Evolutionary conservation across 148 eudicot genomes (phyloP).

Genomic region (Cornus suecica): DNA sequence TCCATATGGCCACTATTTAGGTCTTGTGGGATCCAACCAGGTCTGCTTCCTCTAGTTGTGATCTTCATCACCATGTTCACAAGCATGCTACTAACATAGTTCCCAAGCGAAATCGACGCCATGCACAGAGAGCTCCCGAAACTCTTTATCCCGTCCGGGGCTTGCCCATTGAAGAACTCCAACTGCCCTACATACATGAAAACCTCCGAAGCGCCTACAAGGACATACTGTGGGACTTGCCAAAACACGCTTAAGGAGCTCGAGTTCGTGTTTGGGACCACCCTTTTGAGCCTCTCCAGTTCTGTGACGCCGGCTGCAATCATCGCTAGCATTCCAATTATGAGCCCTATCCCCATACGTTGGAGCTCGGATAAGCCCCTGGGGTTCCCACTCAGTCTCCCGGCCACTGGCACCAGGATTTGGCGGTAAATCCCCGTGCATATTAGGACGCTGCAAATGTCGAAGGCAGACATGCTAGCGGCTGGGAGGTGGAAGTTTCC

Average conservation of each 20-base stretch:
- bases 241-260: slow-evolving; percentile 66
- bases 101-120: slow-evolving; percentile 90
- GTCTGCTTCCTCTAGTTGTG: slow-evolving; percentile 35
- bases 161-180: slow-evolving; percentile 85
- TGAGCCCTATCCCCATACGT: slow-evolving; percentile 80
- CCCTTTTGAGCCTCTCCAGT: slow-evolving; percentile 42
- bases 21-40: slow-evolving; percentile 80
- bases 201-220: slow-evolving; percentile 86
- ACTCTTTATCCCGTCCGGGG: slow-evolving; percentile 92
- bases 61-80: slow-evolving; percentile 67
- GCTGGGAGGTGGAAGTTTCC: slow-evolving; percentile 66
- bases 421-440: slow-evolving; percentile 63
- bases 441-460: slow-evolving; percentile 69
- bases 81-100: slow-evolving; percentile 63
- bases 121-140: slow-evolving; percentile 89
- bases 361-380: slow-evolving; percentile 79
- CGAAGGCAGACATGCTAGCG: slow-evolving; percentile 83
- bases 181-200: slow-evolving; percentile 91
- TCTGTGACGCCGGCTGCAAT: slow-evolving; percentile 76
- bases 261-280: slow-evolving; percentile 19
- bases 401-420: slow-evolving; percentile 58
- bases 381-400: slow-evolving; percentile 54
- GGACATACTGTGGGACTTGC: slow-evolving; percentile 84
- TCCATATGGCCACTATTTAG: slow-evolving; percentile 77
- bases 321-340: slow-evolving; percentile 75